Evolutionary conservation across 2,329 filamentous ascomycete genomes (phyloP).

Genomic region (Plenodomus biglobosus): DNA sequence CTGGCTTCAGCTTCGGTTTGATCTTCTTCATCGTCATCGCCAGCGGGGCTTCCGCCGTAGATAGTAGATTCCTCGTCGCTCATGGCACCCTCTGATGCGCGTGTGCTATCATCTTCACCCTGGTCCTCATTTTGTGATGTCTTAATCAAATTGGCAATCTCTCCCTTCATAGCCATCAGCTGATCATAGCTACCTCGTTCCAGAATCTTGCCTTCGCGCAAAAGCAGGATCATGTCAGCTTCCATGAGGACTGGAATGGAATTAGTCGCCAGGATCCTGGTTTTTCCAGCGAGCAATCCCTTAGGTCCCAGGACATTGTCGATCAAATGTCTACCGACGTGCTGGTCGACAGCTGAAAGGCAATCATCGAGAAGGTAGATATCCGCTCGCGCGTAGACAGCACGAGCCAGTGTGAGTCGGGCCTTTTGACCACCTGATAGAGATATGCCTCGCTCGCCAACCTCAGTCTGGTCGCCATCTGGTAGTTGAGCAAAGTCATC

Average conservation of each 20-base stretch:
- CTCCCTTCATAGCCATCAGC: conserved; percentile 89
- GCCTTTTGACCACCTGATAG: conserved; percentile 96
- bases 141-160: conserved; percentile 81
- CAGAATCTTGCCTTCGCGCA: conserved; percentile 79
- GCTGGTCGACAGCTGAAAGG: conserved; percentile 95
- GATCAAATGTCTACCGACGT: conserved; percentile 92
- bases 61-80: conserved; percentile 70
- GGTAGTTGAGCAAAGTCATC: conserved; percentile 92
- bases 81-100: conserved; percentile 57
- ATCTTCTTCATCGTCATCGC: conserved; percentile 54
- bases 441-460: conserved; percentile 95
- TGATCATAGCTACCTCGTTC: conserved; percentile 91
- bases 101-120: conserved; percentile 46
- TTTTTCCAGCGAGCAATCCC: conserved; percentile 82
- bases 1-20: conserved; percentile 58
- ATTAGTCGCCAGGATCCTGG: conserved; percentile 90
- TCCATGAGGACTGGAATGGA: conserved; percentile 88
- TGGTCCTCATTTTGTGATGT: conserved; percentile 64
- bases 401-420: conserved; percentile 84
- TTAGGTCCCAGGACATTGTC: conserved; percentile 87
- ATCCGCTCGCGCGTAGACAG: conserved; percentile 95
- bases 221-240: conserved; percentile 82
- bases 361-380: conserved; percentile 94
- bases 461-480: conserved; percentile 94
- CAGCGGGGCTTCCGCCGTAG: conserved; percentile 53